Conservation (phyloP, 306 rosid genomes). For the Prunus fruticosa region DNA sequence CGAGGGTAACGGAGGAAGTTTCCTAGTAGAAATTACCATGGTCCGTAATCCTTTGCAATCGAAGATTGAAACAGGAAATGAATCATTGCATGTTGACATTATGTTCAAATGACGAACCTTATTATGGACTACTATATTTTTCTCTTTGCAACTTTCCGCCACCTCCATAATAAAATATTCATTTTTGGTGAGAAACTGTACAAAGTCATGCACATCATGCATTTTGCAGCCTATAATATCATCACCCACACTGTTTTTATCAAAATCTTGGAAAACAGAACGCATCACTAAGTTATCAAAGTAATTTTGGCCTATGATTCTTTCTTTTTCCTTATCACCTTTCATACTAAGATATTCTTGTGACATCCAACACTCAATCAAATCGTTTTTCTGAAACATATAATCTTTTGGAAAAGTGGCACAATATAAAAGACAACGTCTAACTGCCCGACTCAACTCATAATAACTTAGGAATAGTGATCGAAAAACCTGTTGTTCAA, state of each 20-base stretch:
- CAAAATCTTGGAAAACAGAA: slow-evolving; percentile 6
- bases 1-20: not conserved
- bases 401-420: not conserved
- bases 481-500: not conserved
- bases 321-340: not conserved
- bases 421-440: not conserved
- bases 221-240: not conserved
- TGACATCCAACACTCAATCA: no score
- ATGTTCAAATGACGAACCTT: not conserved
- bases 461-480: not conserved
- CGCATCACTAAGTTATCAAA: slow-evolving; percentile 6
- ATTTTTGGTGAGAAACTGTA: not conserved
- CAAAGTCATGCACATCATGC: slow-evolving; percentile 20
- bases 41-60: no score
- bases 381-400: rapidly evolving
- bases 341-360: no score
- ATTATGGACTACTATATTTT: not conserved
- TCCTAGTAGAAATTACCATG: no score
- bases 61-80: not conserved
- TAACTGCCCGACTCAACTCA: not conserved
- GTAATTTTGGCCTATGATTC: not conserved
- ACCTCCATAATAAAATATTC: not conserved
- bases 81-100: not conserved
- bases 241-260: not conserved
- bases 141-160: not conserved